These are phyloP conservation scores for Rhizophora apiculata DNA, from an alignment of 345 rosid genomes.

Conservation along the genomic window DNA sequence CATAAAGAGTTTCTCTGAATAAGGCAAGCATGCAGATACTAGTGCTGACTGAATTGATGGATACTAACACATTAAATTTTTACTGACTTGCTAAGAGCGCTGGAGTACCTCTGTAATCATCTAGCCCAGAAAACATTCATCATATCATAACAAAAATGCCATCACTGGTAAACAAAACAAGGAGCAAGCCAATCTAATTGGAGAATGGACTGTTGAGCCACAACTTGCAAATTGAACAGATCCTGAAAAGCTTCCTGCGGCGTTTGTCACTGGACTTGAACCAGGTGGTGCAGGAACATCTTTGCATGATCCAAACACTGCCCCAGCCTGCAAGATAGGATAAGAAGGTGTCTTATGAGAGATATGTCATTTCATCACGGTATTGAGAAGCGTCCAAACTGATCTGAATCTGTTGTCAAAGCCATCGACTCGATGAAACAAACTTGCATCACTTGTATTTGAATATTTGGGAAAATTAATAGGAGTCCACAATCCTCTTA, in stretches of 20 bases:
- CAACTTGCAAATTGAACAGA: constrained; percentile 75
- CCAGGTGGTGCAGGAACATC: constrained; percentile 51
- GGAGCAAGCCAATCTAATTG: constrained; percentile 29
- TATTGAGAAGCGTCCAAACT: neutral
- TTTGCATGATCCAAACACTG: constrained; percentile 83
- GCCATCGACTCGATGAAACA: too few species aligned
- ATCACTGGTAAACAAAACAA: constrained; percentile 39
- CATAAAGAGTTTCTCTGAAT: constrained; percentile 1
- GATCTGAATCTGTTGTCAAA: too few species aligned
- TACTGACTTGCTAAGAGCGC: neutral
- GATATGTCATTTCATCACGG: neutral
- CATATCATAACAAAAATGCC: constrained; percentile 34
- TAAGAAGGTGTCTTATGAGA: constrained; percentile 15
- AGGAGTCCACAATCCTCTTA: neutral
- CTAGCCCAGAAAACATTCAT: constrained; percentile 26
- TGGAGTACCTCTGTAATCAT: constrained; percentile 7
- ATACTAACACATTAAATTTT: constrained; percentile 21
- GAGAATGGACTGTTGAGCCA: constrained; percentile 36
- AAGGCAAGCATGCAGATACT: constrained; percentile 12
- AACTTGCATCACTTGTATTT: too few species aligned
- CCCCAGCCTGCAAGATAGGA: constrained; percentile 61
- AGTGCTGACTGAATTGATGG: constrained; percentile 17
- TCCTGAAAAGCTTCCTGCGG: constrained; percentile 76
- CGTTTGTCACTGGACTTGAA: constrained; percentile 46
- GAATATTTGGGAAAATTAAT: neutral